These are phyloP conservation scores for Aspergillus fumigatiaffinis DNA, from an alignment of 2,329 filamentous ascomycete species.

Conservation along the genomic window DNA sequence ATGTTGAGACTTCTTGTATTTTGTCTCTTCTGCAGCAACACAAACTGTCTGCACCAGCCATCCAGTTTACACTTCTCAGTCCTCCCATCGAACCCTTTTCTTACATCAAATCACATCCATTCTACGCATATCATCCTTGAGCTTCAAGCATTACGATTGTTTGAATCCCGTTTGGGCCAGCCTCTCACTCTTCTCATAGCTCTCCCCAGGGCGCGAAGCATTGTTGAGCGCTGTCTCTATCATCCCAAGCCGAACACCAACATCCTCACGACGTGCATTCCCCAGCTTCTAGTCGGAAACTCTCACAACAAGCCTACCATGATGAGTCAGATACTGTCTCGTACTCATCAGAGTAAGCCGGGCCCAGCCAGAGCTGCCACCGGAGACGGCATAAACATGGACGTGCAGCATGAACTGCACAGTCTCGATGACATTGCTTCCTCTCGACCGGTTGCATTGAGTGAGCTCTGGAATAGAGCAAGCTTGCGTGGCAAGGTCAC, in stretches of 20 bases:
- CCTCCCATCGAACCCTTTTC: background rate
- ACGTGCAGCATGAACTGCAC: conserved; percentile 13
- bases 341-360: background rate
- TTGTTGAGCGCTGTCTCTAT: background rate
- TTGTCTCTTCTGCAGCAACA: background rate
- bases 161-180: background rate
- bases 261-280: background rate
- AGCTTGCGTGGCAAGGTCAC: conserved; percentile 16
- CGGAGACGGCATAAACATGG: background rate
- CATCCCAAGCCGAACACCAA: background rate
- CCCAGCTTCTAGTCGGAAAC: background rate
- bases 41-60: background rate
- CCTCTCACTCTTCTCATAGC: background rate
- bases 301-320: background rate
- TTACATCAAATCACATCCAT: background rate
- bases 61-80: background rate
- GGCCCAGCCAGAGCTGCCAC: background rate
- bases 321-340: conserved; percentile 1
- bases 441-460: conserved; percentile 21
- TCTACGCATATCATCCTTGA: background rate
- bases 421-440: conserved; percentile 20
- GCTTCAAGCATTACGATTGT: background rate
- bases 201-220: background rate
- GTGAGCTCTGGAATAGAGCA: conserved; percentile 15
- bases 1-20: background rate